A percentile compares a stretch with the other conserved stretches of the same genome.
phyloP scores from a whole-genome alignment of 2,329 filamentous ascomycete genomes.

The Talaromyces sp. region DNA sequence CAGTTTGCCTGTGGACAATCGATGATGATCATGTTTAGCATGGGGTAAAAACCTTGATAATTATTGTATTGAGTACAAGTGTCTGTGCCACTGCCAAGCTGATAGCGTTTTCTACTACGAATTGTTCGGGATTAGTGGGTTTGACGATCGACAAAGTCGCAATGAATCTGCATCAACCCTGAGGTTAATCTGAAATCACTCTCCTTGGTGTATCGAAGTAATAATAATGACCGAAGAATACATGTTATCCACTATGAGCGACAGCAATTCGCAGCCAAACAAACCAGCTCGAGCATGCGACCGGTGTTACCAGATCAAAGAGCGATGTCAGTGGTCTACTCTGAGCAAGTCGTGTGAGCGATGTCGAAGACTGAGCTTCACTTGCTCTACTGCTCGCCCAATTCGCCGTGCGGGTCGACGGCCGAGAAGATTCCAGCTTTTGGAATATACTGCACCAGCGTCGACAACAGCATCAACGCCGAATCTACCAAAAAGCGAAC shows the following conservation, averaged over 20 bases:
- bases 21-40: background rate
- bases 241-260: background rate
- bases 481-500: background rate
- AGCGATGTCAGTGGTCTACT: constrained; percentile 4
- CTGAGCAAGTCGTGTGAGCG: background rate
- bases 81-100: too few relatives aligned
- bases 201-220: background rate
- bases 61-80: too few relatives aligned
- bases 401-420: constrained; percentile 3
- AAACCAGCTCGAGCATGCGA: background rate
- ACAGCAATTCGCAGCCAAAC: background rate
- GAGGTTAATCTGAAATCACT: background rate
- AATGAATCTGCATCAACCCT: too few relatives aligned
- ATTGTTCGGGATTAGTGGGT: too few relatives aligned
- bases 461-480: background rate
- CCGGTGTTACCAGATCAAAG: constrained; percentile 8
- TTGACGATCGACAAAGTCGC: too few relatives aligned
- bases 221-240: background rate
- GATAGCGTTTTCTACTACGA: too few relatives aligned
- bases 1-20: background rate
- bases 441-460: constrained; percentile 3
- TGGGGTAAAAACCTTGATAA: too few relatives aligned
- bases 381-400: constrained; percentile 1
- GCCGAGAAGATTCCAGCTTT: background rate
- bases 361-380: constrained; percentile 1